Evolutionary conservation across 306 rosid genomes (phyloP).

Genomic region (Betula pendula): DNA sequence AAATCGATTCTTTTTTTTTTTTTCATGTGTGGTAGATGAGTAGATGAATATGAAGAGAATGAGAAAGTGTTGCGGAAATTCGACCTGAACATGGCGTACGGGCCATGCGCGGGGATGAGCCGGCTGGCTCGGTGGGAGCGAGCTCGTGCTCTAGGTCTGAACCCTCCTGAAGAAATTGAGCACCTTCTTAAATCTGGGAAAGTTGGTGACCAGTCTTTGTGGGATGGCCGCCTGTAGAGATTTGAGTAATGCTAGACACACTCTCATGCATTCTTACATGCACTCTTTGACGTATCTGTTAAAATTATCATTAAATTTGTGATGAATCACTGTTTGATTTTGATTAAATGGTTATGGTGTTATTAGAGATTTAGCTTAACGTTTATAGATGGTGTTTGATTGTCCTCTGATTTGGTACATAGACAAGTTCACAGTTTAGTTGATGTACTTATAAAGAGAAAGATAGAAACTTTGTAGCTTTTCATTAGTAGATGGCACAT

Average conservation of each 20-base stretch:
- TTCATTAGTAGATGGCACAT: too few species aligned
- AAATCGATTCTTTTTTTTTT: too few species aligned
- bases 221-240: conserved; percentile 58
- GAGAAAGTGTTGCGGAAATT: conserved; percentile 70
- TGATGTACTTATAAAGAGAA: too few species aligned
- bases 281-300: too few species aligned
- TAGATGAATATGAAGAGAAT: conserved; percentile 53
- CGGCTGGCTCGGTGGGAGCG: conserved; percentile 79
- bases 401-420: conserved; percentile 8
- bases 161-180: conserved; percentile 63
- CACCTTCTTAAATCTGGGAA: conserved; percentile 42
- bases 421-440: too few species aligned
- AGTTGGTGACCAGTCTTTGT: conserved; percentile 41
- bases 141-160: conserved; percentile 62
- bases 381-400: background rate
- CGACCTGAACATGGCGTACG: conserved; percentile 76
- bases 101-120: conserved; percentile 78
- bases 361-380: conserved; percentile 23
- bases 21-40: too few species aligned
- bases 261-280: too few species aligned
- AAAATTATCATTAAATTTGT: too few species aligned
- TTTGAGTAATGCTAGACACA: background rate
- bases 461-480: too few species aligned
- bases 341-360: too few species aligned
- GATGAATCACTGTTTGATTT: too few species aligned